phyloP scores from a whole-genome alignment of 805 yeast species.

The Cyberlindnera galapagoensis region DNA sequence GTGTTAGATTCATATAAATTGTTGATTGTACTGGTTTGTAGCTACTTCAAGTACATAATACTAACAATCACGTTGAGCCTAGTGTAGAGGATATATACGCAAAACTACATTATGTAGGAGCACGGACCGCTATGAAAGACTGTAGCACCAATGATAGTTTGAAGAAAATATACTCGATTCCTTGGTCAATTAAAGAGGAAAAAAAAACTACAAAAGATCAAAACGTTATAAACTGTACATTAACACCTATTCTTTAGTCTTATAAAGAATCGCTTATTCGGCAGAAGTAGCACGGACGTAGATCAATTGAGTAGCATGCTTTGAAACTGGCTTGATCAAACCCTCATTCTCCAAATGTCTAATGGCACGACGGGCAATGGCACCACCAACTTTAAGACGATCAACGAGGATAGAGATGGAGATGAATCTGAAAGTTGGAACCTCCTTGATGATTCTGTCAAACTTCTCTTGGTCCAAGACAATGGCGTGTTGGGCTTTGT shows the following conservation, averaged over 20 bases:
- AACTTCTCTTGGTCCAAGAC: conserved; percentile 96
- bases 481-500: conserved; percentile 98
- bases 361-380: conserved; percentile 97
- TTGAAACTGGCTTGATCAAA: conserved; percentile 86
- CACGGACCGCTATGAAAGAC: too few relatives aligned
- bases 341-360: conserved; percentile 94
- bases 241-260: conserved; percentile 14
- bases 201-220: conserved; percentile 1
- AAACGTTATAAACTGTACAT: conserved; percentile 25
- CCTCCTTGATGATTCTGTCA: conserved; percentile 99
- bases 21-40: too few relatives aligned
- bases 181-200: too few relatives aligned
- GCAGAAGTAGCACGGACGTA: conserved; percentile 78
- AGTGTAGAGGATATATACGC: too few relatives aligned
- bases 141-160: too few relatives aligned
- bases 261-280: conserved; percentile 35
- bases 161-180: too few relatives aligned
- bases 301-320: conserved; percentile 94
- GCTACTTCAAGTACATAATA: too few relatives aligned
- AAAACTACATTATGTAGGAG: too few relatives aligned
- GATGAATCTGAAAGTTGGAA: conserved; percentile 97
- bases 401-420: conserved; percentile 98
- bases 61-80: too few relatives aligned
- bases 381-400: conserved; percentile 99
- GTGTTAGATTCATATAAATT: too few relatives aligned